Evolutionary conservation across 768 basidiomycete genomes (phyloP), one percentile per base, ranked within the genome.

Genomic region (Coprinopsis cinerea): DNA sequence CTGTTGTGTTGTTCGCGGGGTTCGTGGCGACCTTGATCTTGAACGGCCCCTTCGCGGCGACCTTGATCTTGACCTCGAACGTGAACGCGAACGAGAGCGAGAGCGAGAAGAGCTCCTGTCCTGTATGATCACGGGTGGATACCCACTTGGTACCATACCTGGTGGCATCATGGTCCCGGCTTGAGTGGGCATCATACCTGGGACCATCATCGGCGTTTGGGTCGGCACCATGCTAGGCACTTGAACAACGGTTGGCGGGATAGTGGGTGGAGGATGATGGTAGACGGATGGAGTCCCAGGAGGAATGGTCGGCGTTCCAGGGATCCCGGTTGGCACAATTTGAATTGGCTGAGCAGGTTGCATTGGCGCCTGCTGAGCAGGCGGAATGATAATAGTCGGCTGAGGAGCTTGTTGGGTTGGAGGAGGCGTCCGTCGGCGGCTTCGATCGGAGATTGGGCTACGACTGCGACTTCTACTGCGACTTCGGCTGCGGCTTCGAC

Each of bases 401-500:
- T 47, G 48, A 49, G 57, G 52, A 53, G 35, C 34, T 32, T 28
- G 25, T 23, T 45, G 44, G n/a, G 18, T n/a, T 23, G 44, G 44
- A n/a, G 25, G 44, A 28, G 25, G 18, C 18, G 6, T 10, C 7
- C 47, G 32, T 55, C 53, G 15, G 51, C 37, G 52, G 49, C 48
- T 34, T 44, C 36, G 35, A 36, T 53, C 32, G 37, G 50, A 44
- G 49, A 56, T 58, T 23, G 57, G 25, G 23, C 59, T 59, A 14
- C 51, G 22, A 37, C 61, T 61, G 20, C 51, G 46, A 53, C 57
- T 54, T 30, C 52, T 44, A 18, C 51, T 42, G 53, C 42, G 30
- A 53, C 18, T 51, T 53, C 46, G 35, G 47, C 28, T 51, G 55
- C 27, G 61, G 51, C 51, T 56, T 55, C 37, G 49, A 57, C 25